Evolutionary conservation across 1,284 basidiomycete genomes (phyloP).

Genomic region (Cutaneotrichosporon cavernicola): DNA sequence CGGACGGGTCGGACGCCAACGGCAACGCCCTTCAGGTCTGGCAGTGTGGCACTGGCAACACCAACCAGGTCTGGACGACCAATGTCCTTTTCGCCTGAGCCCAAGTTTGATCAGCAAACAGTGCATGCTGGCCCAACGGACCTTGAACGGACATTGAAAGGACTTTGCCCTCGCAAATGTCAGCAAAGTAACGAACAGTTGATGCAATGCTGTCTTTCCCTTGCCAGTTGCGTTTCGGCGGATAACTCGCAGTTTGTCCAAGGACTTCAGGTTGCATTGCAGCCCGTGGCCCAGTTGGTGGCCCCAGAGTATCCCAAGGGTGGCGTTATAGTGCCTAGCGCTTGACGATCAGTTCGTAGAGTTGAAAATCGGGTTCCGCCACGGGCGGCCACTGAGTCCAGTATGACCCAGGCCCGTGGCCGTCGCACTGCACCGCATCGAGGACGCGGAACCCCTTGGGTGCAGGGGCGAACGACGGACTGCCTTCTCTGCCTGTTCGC

Average conservation of each 20-base stretch:
- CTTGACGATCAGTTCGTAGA: background rate
- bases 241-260: no score
- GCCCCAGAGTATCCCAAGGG: no score
- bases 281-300: no score
- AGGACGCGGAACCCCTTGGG: background rate
- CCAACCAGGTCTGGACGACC: slow-evolving; percentile 25
- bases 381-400: background rate
- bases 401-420: background rate
- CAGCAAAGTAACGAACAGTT: no score
- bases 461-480: background rate
- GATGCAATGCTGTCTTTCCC: no score
- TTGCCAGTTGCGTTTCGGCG: no score
- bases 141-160: background rate
- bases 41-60: slow-evolving; percentile 27
- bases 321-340: no score
- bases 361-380: background rate
- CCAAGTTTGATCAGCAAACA: background rate
- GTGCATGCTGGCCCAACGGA: background rate
- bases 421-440: background rate
- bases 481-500: slow-evolving; percentile 6
- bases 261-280: no score
- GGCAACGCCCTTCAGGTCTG: slow-evolving; percentile 33
- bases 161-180: background rate
- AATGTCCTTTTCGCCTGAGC: slow-evolving; percentile 8
- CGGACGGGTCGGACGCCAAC: slow-evolving; percentile 21